phyloP scores from a whole-genome alignment of 1,284 basidiomycete species.

The Entoloma clypeatum region DNA sequence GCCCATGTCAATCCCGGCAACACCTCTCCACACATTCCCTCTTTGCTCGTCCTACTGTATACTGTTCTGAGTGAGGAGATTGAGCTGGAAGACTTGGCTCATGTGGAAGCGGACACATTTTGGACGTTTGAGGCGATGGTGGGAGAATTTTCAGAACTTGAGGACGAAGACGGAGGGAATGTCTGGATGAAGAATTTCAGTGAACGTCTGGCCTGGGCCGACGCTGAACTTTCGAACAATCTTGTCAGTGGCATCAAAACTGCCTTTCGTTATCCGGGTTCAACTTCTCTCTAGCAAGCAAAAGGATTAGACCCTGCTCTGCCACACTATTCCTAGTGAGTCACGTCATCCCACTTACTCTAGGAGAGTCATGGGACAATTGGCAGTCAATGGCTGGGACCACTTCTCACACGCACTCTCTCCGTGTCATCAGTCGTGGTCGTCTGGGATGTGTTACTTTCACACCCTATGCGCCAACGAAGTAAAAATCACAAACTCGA shows the following conservation, averaged over 20 bases:
- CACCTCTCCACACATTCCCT: conserved; percentile 61
- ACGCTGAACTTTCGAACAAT: conserved; percentile 56
- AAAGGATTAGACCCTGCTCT: conserved; percentile 68
- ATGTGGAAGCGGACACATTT: conserved; percentile 76
- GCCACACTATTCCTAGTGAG: conserved; percentile 80
- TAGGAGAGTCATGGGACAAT: conserved; percentile 3
- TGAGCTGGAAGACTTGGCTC: conserved; percentile 54
- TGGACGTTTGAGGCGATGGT: conserved; percentile 76
- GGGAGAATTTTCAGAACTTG: conserved; percentile 67
- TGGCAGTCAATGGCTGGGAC: conserved; percentile 70
- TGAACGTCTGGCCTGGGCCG: conserved; percentile 60
- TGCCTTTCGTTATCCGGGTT: conserved; percentile 2
- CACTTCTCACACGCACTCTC: conserved; percentile 67
- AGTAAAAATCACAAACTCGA: conserved; percentile 61
- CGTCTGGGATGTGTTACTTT: conserved; percentile 70
- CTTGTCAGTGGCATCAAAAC: conserved; percentile 42
- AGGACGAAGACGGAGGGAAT: conserved; percentile 58
- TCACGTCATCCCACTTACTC: conserved; percentile 11
- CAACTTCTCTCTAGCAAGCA: conserved; percentile 32
- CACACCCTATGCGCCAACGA: conserved; percentile 51
- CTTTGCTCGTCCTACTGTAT: conserved; percentile 67
- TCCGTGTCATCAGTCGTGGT: conserved; percentile 56
- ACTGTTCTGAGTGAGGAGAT: conserved; percentile 57
- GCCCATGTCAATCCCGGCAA: conserved; percentile 69
- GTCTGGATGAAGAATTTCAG: conserved; percentile 63